Evolutionary conservation across 768 basidiomycete genomes (phyloP).

Genomic region (Boletus sp.): DNA sequence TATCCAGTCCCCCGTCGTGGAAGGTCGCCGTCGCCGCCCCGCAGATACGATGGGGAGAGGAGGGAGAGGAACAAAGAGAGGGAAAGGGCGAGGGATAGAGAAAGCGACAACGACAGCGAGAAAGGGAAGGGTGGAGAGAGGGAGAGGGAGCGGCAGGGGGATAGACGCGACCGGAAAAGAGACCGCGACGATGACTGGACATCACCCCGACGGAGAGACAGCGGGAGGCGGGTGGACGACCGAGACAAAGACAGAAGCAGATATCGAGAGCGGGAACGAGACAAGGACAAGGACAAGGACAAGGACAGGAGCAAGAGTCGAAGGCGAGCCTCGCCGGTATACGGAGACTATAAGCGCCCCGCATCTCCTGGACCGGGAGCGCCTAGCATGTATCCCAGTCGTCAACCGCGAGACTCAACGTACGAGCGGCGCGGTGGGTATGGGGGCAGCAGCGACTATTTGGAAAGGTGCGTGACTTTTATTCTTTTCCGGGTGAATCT

Average conservation of each 20-base stretch:
- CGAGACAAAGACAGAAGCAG: constrained; percentile 23
- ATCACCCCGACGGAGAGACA: constrained; percentile 11
- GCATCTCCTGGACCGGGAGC: constrained; percentile 38
- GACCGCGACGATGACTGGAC: neutral
- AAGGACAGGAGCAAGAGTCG: constrained; percentile 14
- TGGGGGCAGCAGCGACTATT: constrained; percentile 44
- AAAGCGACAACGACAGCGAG: constrained; percentile 16
- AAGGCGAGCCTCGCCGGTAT: constrained; percentile 55
- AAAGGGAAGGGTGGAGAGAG: neutral
- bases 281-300: constrained; percentile 19
- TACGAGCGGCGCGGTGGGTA: constrained; percentile 31
- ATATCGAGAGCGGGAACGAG: constrained; percentile 13
- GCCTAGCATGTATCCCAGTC: constrained; percentile 56
- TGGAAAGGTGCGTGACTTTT: constrained; percentile 58
- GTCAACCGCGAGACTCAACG: constrained; percentile 19
- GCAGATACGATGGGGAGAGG: constrained; percentile 32
- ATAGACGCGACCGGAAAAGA: constrained; percentile 6
- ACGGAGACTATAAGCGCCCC: constrained; percentile 55
- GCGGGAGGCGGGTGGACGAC: constrained; percentile 3
- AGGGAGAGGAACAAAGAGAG: constrained; percentile 24
- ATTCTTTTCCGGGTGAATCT: neutral
- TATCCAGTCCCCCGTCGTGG: constrained; percentile 25
- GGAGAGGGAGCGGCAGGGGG: neutral
- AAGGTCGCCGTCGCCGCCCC: constrained; percentile 47
- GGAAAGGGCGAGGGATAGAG: constrained; percentile 27